phyloP scores from a whole-genome alignment of 257 asterid genomes.

The Sherardia arvensis region DNA sequence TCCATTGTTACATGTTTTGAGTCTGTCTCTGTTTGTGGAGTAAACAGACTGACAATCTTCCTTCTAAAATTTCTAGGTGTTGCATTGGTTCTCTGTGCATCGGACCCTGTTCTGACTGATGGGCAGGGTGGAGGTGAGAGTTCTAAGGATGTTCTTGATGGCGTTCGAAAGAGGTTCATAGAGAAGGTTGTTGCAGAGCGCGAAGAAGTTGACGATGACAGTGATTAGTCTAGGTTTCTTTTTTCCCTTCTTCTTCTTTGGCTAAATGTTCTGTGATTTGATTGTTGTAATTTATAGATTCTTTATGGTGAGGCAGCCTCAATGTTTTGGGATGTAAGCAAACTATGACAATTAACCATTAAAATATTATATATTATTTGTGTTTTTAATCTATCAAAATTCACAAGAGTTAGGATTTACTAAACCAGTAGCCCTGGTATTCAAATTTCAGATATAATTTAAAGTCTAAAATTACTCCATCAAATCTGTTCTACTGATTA shows the following conservation, averaged over 20 bases:
- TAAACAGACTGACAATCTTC: background rate
- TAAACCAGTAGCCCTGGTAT: no score
- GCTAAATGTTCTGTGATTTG: background rate
- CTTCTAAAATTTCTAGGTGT: conserved; percentile 46
- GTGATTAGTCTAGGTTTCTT: conserved; percentile 35
- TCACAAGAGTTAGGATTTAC: no score
- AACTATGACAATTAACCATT: no score
- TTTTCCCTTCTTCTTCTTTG: background rate
- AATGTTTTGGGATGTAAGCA: background rate
- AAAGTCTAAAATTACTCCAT: background rate
- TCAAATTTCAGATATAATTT: no score
- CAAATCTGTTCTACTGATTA: background rate
- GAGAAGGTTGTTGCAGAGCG: conserved; percentile 75
- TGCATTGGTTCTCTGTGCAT: conserved; percentile 71
- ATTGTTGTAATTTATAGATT: background rate
- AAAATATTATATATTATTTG: no score
- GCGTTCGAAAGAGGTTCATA: conserved; percentile 69
- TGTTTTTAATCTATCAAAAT: no score
- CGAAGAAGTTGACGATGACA: conserved; percentile 74
- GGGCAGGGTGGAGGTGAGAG: conserved; percentile 60
- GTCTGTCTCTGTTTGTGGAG: background rate
- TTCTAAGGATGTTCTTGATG: conserved; percentile 67
- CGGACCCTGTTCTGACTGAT: conserved; percentile 82
- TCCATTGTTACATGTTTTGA: background rate
- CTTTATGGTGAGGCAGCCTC: background rate